Base-by-base conservation (phyloP, 2,329 filamentous ascomycete genomes). In the Fusarium nematophilum region DNA sequence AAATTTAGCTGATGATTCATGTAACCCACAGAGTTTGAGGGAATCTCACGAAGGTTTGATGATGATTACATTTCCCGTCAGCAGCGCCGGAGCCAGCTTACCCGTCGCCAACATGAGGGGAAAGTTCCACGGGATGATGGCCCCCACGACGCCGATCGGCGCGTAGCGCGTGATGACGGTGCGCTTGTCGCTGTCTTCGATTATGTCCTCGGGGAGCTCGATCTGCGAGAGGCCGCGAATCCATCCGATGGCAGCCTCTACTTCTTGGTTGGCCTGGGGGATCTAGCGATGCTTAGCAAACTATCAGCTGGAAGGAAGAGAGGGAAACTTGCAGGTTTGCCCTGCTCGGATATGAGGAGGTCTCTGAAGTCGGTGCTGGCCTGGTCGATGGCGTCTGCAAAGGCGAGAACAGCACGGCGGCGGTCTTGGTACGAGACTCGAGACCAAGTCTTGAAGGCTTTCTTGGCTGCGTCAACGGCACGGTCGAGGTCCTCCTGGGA, bases 81-180 rank as follows among this genome's bases (percentile, higher is more conserved):
- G 59, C 1, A 89, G 67, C 2, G 83, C 83, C 0, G 85, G 82
- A 1, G 78, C 80, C 18, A 89, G 75, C 70, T 89, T 89, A 47
- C 78, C 77, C 7, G 79, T 69, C 5, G 76, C 78, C 3, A 86
- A 71, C 17, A 80, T 67, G n/a, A 88, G 70, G 5, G 85, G 85
- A 56, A 82, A 83, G 64, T 86, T 86, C 82, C 83, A 86, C 0
- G 83, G 82, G 2, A 83, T 73, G 27, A 86, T 84, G 13, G 75
- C 83, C 3, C 72, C 79, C 0, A 66, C 69, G 3, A 81, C 75
- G 1, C 80, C 80, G 14, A 82, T 65, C 1, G 79, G 79, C 2
- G 67, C 68, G 59, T 76, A 77, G 45, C 73, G 69, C 1, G 70
- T 70, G 21, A 74, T 70, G 25, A 79, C 45, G 5, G 59, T 67